Conservation (phyloP, 202 grass and related monocot species). For the Carex sylvatica region DNA sequence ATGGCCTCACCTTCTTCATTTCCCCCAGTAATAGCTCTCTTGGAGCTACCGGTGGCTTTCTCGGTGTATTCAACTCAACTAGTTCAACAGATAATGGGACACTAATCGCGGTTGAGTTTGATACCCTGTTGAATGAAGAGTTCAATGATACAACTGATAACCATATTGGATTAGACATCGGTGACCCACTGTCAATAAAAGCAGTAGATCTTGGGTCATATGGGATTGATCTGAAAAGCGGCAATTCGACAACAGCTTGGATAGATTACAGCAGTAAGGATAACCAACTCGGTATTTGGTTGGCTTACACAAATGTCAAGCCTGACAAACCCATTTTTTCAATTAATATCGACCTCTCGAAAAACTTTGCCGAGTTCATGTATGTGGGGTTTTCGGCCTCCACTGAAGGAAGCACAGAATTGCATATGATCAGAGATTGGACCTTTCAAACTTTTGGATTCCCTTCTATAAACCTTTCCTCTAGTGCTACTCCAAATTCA, state of each 20-base stretch:
- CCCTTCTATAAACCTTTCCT: slow-evolving; percentile 22
- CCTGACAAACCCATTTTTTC: slow-evolving; percentile 45
- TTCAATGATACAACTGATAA: slow-evolving; percentile 61
- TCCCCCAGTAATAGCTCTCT: slow-evolving; percentile 52
- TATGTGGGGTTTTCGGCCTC: slow-evolving; percentile 92
- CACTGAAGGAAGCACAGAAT: slow-evolving; percentile 75
- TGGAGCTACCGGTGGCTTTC: slow-evolving; percentile 62
- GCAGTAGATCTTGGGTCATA: slow-evolving; percentile 36
- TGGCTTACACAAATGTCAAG: slow-evolving; percentile 38
- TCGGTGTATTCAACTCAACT: slow-evolving; percentile 68
- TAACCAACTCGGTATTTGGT: slow-evolving; percentile 47
- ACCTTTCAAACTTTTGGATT: slow-evolving; percentile 53
- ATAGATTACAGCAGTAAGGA: slow-evolving; percentile 49
- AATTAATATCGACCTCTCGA: slow-evolving; percentile 44
- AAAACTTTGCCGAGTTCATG: slow-evolving; percentile 47
- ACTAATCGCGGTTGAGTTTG: slow-evolving; percentile 66
- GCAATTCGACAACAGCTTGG: slow-evolving; percentile 70
- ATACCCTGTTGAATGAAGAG: slow-evolving; percentile 54
- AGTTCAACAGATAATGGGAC: neutral
- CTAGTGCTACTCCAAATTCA: neutral
- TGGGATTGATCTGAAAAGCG: slow-evolving; percentile 55
- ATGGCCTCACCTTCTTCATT: slow-evolving; percentile 84
- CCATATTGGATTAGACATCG: slow-evolving; percentile 74
- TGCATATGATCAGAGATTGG: slow-evolving; percentile 74
- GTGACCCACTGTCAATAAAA: slow-evolving; percentile 36